Evolutionary conservation across 805 yeast species (phyloP), one percentile per base, ranked within the genome.

Genomic region (Saccharomycopsis sp.): DNA sequence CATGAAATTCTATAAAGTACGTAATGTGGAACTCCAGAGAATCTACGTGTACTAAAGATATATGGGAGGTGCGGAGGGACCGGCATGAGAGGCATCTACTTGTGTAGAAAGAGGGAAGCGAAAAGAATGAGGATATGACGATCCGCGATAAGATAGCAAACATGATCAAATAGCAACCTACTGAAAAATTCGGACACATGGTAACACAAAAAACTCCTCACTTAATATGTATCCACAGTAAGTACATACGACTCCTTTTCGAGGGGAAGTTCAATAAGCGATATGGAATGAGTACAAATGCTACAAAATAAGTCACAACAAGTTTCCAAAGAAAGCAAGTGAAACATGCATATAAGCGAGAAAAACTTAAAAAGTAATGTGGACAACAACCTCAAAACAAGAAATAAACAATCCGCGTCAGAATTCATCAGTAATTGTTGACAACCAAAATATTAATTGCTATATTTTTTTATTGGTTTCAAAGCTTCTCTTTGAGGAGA

Each of bases 271-370:
- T 29, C 5, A 29, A 29, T 29, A 12, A 29, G 12, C 37, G 37
- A 29, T 5, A 29, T 29, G 37, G 37, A 29, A 29, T 29, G 37
- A 29, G n/a, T n/a, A n/a, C n/a, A n/a, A n/a, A n/a, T n/a, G n/a
- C n/a, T n/a, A n/a, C n/a, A n/a, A n/a, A n/a, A n/a, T n/a, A n/a
- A n/a, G n/a, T n/a, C n/a, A n/a, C n/a, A n/a, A n/a, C 12, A 37
- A 37, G 21, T 44, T 44, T 16, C 48, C 48, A 44, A 44, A 44
- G 18, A 44, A 44, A 44, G 48, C 18, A 44, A n/a, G 21, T 44
- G 48, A 44, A 44, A 44, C 48, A 44, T 18, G 21, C 48, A 44
- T n/a, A 44, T 44, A 44, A 44, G 48, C 48, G 48, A 44, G 48
- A 16, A n/a, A 37, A 44, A 44, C 21, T 12, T 29, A 7, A 29